Conservation (phyloP, 495 filamentous ascomycete species). For the Aspergillus sclerotioniger region DNA sequence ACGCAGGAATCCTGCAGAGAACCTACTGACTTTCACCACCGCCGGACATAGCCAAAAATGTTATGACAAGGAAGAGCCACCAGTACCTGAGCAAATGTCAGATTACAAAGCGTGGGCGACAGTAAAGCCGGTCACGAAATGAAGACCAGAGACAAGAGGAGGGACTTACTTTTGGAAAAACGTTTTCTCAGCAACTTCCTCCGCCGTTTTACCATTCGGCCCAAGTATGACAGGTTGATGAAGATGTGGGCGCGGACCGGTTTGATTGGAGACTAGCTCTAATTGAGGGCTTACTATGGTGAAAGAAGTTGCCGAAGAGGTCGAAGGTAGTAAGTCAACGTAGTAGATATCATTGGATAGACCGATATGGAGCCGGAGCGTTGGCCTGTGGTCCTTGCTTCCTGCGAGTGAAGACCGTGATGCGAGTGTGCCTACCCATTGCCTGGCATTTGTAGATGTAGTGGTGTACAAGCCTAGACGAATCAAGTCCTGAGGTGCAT, state of each 20-base stretch:
- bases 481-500: conserved; percentile 22
- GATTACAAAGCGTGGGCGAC: not conserved
- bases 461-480: conserved; percentile 40
- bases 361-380: conserved; percentile 37
- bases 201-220: conserved; percentile 37
- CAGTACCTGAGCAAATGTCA: conserved; percentile 36
- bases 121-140: not conserved
- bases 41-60: conserved; percentile 43
- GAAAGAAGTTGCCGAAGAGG: conserved; percentile 6
- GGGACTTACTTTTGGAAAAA: conserved; percentile 47
- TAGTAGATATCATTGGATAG: conserved; percentile 38
- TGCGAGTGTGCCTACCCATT: conserved; percentile 43
- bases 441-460: conserved; percentile 26
- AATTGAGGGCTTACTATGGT: conserved; percentile 17
- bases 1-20: not conserved
- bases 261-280: conserved; percentile 27
- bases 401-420: conserved; percentile 29
- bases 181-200: conserved; percentile 40
- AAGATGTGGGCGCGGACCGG: conserved; percentile 37
- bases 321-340: conserved; percentile 27
- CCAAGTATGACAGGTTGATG: conserved; percentile 43
- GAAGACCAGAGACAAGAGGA: not conserved
- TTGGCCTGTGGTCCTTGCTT: conserved; percentile 21
- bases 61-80: conserved; percentile 46
- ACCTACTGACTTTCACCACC: conserved; percentile 35